Base-by-base conservation (phyloP, 164 flowering plant genomes). In the Hamamelis virginiana region DNA sequence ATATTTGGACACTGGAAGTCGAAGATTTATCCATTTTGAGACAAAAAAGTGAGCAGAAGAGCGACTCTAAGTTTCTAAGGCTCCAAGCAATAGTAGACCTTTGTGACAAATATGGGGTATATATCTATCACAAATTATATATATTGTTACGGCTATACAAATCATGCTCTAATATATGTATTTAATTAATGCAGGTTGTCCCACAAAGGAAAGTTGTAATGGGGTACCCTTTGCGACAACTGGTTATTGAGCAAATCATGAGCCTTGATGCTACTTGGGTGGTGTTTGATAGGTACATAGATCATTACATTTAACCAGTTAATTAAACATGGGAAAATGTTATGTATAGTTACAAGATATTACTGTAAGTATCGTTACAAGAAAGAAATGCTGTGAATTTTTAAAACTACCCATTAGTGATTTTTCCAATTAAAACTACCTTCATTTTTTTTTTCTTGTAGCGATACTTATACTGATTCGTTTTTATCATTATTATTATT, bases 251-350 rank as follows among this genome's bases (percentile, higher is more conserved):
- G 79, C 75, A 71, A 66, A 82, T 83, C n/a, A 71, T 64, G 1
- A 76, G 72, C 68, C 86, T 84, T 33, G 81, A 81, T 60, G 80
- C 91, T 0, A 73, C 86, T 21, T 78, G 86, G 77, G 86, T 84
- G 1, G 84, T 85, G 1, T 77, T 87, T 46, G 91, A 87, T 46
- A 80, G 84, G 89, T 84, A 76, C 4, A 15, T n/a, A n/a, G n/a
- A n/a, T 28, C 22, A 8, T 23, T 8, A n/a, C 22, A 33, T n/a
- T n/a, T n/a, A n/a, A n/a, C n/a, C n/a, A n/a, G n/a, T n/a, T n/a
- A n/a, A n/a, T n/a, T n/a, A n/a, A n/a, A n/a, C n/a, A n/a, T n/a
- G n/a, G n/a, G n/a, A n/a, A n/a, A n/a, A n/a, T n/a, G n/a, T n/a
- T n/a, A n/a, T n/a, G n/a, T n/a, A n/a, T n/a, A n/a, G n/a, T n/a